A percentile compares a stretch with the other conserved stretches of the same genome.
phyloP scores from a whole-genome alignment of 352 stramenopile genomes.

The Elongisporangium prolatum region DNA sequence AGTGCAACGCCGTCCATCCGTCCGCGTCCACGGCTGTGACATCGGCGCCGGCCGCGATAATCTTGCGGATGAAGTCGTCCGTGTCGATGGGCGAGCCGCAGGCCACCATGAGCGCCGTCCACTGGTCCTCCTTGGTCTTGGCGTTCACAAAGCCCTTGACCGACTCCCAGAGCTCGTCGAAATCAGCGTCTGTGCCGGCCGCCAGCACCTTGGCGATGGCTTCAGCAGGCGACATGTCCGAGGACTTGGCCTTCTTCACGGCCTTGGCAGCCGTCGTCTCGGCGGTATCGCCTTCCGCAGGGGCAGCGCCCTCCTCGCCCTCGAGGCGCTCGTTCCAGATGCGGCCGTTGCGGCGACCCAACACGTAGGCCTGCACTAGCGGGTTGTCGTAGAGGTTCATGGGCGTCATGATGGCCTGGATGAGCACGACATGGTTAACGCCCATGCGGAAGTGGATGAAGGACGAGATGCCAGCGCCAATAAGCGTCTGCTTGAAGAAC shows the following conservation, averaged over 20 bases:
- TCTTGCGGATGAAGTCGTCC: slow-evolving; percentile 70
- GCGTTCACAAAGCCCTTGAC: slow-evolving; percentile 63
- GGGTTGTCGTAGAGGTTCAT: slow-evolving; percentile 82
- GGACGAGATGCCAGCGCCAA: slow-evolving; percentile 67
- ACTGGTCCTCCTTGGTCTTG: slow-evolving; percentile 67
- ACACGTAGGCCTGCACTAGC: slow-evolving; percentile 70
- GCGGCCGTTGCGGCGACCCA: slow-evolving; percentile 53
- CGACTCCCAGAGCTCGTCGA: slow-evolving; percentile 51
- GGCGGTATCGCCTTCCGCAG: slow-evolving; percentile 17
- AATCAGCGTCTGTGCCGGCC: slow-evolving; percentile 66
- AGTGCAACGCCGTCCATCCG: slow-evolving; percentile 81
- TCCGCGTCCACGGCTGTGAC: slow-evolving; percentile 67
- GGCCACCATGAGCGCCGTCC: slow-evolving; percentile 81
- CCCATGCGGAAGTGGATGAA: slow-evolving; percentile 85
- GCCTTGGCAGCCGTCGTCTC: slow-evolving; percentile 7
- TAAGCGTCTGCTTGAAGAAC: slow-evolving; percentile 82
- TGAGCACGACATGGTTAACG: slow-evolving; percentile 85
- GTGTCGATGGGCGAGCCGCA: slow-evolving; percentile 78
- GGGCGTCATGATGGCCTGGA: slow-evolving; percentile 82
- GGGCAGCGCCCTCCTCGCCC: slow-evolving; percentile 52
- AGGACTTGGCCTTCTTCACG: slow-evolving; percentile 19
- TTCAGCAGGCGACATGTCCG: slow-evolving; percentile 31
- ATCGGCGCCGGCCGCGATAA: slow-evolving; percentile 51
- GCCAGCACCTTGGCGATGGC: slow-evolving; percentile 60
- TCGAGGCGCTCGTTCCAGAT: slow-evolving; percentile 82